These are phyloP conservation scores for Volvox africanus DNA, from an alignment of 139 green algal species.

Conservation along the genomic window DNA sequence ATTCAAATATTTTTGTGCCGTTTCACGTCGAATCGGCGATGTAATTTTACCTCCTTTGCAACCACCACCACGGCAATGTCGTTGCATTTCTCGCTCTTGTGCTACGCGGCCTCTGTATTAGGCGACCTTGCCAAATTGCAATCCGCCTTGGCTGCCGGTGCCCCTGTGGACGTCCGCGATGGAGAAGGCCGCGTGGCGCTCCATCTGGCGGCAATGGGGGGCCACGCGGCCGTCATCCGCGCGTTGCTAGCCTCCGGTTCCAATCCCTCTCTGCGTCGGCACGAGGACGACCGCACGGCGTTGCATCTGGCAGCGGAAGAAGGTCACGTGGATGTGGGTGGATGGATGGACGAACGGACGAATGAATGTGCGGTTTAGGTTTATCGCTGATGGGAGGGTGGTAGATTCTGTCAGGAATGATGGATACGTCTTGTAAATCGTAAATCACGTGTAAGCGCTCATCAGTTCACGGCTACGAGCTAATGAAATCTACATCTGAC, in stretches of 20 bases:
- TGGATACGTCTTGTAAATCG: no score
- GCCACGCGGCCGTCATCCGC: not conserved
- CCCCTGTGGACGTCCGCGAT: not conserved
- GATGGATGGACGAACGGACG: no score
- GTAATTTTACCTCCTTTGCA: no score
- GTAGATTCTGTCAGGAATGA: no score
- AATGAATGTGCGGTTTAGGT: no score
- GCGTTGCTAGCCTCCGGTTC: slow-evolving; percentile 18
- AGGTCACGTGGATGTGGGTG: slow-evolving; percentile 25
- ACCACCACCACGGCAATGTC: no score
- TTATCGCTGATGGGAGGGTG: no score
- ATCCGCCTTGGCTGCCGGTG: not conserved
- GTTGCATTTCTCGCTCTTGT: no score
- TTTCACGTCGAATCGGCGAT: not conserved
- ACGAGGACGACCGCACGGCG: slow-evolving; percentile 38
- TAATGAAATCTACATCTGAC: no score
- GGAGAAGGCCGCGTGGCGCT: slow-evolving; percentile 25
- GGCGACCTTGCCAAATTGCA: not conserved
- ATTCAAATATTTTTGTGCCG: not conserved
- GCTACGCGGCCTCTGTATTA: not conserved
- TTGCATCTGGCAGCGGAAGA: slow-evolving; percentile 43
- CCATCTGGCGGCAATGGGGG: slow-evolving; percentile 20
- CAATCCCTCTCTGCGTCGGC: not conserved
- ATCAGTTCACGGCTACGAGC: no score
- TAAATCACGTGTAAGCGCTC: no score